Percentiles rank a stretch among this genome's conserved stretches.
Conservation (phyloP, 257 asterid genomes). For the Solanum tacnaense region DNA sequence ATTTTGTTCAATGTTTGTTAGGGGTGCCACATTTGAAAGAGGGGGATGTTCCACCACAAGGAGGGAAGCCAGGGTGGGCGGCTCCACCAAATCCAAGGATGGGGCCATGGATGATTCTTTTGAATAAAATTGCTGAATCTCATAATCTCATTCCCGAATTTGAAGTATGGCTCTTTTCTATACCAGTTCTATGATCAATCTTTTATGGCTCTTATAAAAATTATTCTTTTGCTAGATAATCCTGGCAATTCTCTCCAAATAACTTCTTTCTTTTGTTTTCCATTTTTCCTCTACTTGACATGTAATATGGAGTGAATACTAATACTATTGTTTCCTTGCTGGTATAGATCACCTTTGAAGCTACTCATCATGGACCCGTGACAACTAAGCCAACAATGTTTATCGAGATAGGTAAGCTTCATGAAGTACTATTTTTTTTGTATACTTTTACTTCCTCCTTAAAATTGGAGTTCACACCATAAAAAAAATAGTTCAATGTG, state of each 20-base stretch:
- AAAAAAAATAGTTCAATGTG: not conserved
- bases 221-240: not conserved
- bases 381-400: conserved; percentile 85
- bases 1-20: conserved; percentile 10
- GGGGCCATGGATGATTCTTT: conserved; percentile 71
- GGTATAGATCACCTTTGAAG: conserved; percentile 72
- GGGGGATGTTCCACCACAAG: conserved; percentile 80
- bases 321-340: conserved; percentile 1
- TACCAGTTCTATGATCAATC: not conserved
- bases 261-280: not conserved
- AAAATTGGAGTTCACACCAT: not conserved
- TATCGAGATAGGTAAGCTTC: conserved; percentile 62
- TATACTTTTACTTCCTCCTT: not conserved
- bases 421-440: not conserved
- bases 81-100: conserved; percentile 92
- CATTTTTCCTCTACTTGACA: not conserved
- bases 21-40: conserved; percentile 89
- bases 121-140: conserved; percentile 71
- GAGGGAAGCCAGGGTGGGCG: conserved; percentile 91
- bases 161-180: conserved; percentile 39
- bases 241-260: not conserved
- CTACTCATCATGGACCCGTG: conserved; percentile 96
- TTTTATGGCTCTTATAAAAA: not conserved
- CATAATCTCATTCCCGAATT: conserved; percentile 82
- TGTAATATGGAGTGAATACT: not conserved